Evolutionary conservation across 2,329 filamentous ascomycete genomes (phyloP).

Genomic region (Scorias spongiosa): DNA sequence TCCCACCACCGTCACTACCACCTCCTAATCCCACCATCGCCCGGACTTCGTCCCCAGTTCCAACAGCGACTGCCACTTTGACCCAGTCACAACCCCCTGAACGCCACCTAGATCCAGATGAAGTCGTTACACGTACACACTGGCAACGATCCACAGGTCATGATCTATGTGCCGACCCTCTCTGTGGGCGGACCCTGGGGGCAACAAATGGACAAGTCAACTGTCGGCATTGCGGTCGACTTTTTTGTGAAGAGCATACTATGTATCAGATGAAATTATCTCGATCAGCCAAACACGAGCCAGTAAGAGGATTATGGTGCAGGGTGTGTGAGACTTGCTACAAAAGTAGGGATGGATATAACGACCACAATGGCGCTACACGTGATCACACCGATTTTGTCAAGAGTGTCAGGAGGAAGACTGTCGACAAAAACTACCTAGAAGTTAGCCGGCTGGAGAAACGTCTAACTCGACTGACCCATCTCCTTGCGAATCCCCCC

Average conservation of each 20-base stretch:
- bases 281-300: slow-evolving; percentile 75
- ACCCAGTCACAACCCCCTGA: slow-evolving; percentile 12
- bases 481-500: slow-evolving; percentile 59
- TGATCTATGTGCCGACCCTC: slow-evolving; percentile 75
- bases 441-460: slow-evolving; percentile 87
- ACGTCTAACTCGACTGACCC: slow-evolving; percentile 75
- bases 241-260: slow-evolving; percentile 95
- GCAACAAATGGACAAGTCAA: slow-evolving; percentile 74
- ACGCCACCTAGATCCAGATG: slow-evolving; percentile 57
- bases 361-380: slow-evolving; percentile 50
- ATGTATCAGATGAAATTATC: slow-evolving; percentile 99
- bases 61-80: slow-evolving; percentile 14
- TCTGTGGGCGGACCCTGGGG: slow-evolving; percentile 67
- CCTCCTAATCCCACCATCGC: slow-evolving; percentile 10
- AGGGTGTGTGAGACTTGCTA: slow-evolving; percentile 98
- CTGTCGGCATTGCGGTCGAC: slow-evolving; percentile 77
- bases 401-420: slow-evolving; percentile 53
- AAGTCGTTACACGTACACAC: slow-evolving; percentile 72
- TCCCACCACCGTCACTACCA: slow-evolving; percentile 16
- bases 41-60: slow-evolving; percentile 16
- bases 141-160: slow-evolving; percentile 68
- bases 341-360: slow-evolving; percentile 90
- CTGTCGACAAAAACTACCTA: slow-evolving; percentile 68
- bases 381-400: slow-evolving; percentile 63
- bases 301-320: slow-evolving; percentile 80